These are phyloP conservation scores for Boletellus deceptivus DNA, from an alignment of 1,284 basidiomycete genomes.

Conservation along the genomic window DNA sequence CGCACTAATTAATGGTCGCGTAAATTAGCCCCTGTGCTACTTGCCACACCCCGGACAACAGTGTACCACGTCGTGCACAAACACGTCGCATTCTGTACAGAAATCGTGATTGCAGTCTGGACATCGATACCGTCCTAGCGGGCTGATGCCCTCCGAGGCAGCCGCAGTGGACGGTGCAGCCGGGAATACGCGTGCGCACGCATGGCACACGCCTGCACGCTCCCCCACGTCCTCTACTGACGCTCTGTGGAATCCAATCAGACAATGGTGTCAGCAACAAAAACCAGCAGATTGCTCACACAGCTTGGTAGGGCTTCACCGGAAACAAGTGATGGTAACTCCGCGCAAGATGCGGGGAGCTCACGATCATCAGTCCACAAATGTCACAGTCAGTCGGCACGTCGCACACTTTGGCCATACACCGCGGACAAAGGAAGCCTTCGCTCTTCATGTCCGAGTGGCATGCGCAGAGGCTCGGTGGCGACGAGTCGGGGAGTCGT, in stretches of 20 bases:
- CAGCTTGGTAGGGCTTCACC: slow-evolving; percentile 74
- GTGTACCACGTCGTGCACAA: slow-evolving; percentile 73
- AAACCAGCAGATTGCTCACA: slow-evolving; percentile 54
- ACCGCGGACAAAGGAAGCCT: slow-evolving; percentile 95
- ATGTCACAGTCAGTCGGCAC: slow-evolving; percentile 98
- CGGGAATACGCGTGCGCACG: slow-evolving; percentile 68
- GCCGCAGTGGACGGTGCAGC: slow-evolving; percentile 34
- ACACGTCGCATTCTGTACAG: slow-evolving; percentile 75
- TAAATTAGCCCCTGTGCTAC: slow-evolving; percentile 18
- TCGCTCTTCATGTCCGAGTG: slow-evolving; percentile 87
- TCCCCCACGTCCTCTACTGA: slow-evolving; percentile 38
- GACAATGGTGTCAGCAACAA: slow-evolving; percentile 2
- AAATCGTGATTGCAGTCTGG: slow-evolving; percentile 53
- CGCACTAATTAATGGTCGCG: background rate
- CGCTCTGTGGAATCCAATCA: slow-evolving; percentile 32
- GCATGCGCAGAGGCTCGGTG: slow-evolving; percentile 87
- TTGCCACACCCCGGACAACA: slow-evolving; percentile 63
- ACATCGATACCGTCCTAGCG: slow-evolving; percentile 78
- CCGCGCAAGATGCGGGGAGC: slow-evolving; percentile 93
- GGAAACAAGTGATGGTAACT: slow-evolving; percentile 96
- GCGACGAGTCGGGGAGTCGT: slow-evolving; percentile 79
- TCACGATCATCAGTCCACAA: slow-evolving; percentile 96
- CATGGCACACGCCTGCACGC: slow-evolving; percentile 55
- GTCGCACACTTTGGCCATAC: slow-evolving; percentile 91
- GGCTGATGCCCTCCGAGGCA: slow-evolving; percentile 66